These are phyloP conservation scores for Zalaria obscura DNA, from an alignment of 2,329 filamentous ascomycete species.

Conservation along the genomic window DNA sequence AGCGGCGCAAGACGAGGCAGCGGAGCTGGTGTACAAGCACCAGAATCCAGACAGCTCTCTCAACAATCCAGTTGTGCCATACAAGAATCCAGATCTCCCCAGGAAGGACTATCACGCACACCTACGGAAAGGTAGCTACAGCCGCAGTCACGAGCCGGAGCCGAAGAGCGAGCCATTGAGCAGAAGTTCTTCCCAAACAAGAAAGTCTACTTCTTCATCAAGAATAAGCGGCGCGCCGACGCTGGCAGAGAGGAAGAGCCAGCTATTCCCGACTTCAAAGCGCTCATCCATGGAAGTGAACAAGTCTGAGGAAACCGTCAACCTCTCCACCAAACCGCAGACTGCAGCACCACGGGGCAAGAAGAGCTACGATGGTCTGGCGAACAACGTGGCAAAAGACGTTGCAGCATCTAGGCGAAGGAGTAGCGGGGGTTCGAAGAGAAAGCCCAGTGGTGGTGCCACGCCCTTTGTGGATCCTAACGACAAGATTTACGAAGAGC, in stretches of 20 bases:
- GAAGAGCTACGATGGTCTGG: constrained; percentile 21
- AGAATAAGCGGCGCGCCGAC: background rate
- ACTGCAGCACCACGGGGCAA: constrained; percentile 7
- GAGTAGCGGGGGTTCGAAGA: constrained; percentile 49
- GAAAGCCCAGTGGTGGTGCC: constrained; percentile 57
- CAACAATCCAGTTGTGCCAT: constrained; percentile 32
- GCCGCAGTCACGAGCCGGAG: constrained; percentile 32
- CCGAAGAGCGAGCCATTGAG: background rate
- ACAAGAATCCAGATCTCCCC: constrained; percentile 17
- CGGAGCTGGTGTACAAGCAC: constrained; percentile 67
- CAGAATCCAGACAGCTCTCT: constrained; percentile 54
- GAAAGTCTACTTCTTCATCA: background rate
- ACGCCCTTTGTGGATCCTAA: constrained; percentile 53
- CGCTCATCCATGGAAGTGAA: background rate
- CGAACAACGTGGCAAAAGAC: constrained; percentile 18
- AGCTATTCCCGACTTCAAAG: background rate
- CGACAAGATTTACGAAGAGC: constrained; percentile 83
- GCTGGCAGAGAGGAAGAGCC: background rate
- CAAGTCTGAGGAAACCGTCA: background rate
- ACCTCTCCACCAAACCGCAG: background rate
- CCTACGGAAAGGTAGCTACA: constrained; percentile 57
- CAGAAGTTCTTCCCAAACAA: background rate
- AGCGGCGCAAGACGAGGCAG: constrained; percentile 62
- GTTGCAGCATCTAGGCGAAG: constrained; percentile 25
- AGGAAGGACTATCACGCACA: constrained; percentile 46